Evolutionary conservation across 2,329 filamentous ascomycete species (phyloP).

Genomic region (Trichoderma sp.): DNA sequence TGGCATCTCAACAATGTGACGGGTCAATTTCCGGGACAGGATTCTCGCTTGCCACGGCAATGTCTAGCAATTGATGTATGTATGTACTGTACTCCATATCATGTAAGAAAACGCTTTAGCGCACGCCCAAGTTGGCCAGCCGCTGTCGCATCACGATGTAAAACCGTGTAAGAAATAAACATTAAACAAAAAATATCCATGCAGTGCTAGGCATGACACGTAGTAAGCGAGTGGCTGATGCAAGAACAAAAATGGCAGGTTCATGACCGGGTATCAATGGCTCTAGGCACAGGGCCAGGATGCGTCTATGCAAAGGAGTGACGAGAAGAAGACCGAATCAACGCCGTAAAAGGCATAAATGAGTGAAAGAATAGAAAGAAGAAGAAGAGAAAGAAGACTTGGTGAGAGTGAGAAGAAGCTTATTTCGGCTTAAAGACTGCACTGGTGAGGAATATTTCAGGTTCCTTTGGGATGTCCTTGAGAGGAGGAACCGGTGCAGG

Average conservation of each 20-base stretch:
- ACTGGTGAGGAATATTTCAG: conserved; percentile 45
- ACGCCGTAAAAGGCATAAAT: neutral
- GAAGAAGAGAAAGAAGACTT: neutral
- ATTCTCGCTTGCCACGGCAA: neutral
- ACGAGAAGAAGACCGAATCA: neutral
- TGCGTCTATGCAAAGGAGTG: conserved; percentile 10
- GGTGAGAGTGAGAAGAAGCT: neutral
- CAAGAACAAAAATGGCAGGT: neutral
- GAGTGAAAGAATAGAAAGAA: neutral
- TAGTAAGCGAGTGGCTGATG: conserved; percentile 9
- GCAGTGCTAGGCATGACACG: neutral
- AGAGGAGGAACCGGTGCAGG: conserved; percentile 36
- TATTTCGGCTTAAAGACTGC: conserved; percentile 48
- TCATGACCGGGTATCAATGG: conserved; percentile 10
- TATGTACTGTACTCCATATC: neutral
- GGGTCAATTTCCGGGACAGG: neutral
- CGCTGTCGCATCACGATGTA: neutral
- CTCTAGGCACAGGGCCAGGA: neutral
- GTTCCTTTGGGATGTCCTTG: conserved; percentile 28
- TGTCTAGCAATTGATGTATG: neutral
- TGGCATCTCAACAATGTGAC: neutral
- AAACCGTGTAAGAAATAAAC: neutral
- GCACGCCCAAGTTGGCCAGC: too few species aligned
- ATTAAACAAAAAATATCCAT: neutral
- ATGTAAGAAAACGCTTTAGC: neutral